A percentile compares a stretch with the other conserved stretches of the same genome.
These are phyloP conservation scores for Aspergillus hancockii DNA, from an alignment of 495 filamentous ascomycete species.

Conservation along the genomic window DNA sequence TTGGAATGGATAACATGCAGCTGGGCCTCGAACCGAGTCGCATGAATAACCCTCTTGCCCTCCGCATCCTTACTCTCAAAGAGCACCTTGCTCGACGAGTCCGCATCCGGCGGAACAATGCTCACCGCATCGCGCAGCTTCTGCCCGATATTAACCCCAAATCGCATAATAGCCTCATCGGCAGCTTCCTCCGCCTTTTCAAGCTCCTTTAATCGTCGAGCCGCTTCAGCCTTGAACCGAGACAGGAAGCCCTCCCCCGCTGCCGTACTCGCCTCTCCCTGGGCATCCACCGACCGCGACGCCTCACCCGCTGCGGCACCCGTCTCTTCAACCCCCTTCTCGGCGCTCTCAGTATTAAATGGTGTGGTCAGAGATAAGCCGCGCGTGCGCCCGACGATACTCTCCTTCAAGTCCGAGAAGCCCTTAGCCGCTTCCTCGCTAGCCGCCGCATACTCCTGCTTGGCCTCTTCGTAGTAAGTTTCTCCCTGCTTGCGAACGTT, in stretches of 20 bases:
- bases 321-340: slow-evolving; percentile 29
- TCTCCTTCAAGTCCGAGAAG: slow-evolving; percentile 69
- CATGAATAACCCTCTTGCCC: slow-evolving; percentile 88
- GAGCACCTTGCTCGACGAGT: slow-evolving; percentile 56
- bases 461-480: slow-evolving; percentile 79
- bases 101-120: slow-evolving; percentile 67
- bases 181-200: slow-evolving; percentile 96
- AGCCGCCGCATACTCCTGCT: slow-evolving; percentile 76
- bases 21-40: slow-evolving; percentile 92
- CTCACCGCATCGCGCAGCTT: slow-evolving; percentile 90
- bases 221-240: slow-evolving; percentile 78
- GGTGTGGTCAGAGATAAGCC: slow-evolving; percentile 65
- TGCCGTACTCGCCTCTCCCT: background rate
- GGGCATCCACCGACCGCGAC: slow-evolving; percentile 48
- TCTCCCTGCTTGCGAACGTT: slow-evolving; percentile 90
- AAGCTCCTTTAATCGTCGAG: slow-evolving; percentile 84
- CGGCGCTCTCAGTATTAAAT: slow-evolving; percentile 25
- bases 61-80: slow-evolving; percentile 92
- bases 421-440: slow-evolving; percentile 81
- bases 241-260: slow-evolving; percentile 66
- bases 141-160: slow-evolving; percentile 86
- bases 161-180: slow-evolving; percentile 91
- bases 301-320: background rate
- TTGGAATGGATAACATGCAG: slow-evolving; percentile 91
- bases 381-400: slow-evolving; percentile 69